A percentile compares a stretch with the other conserved stretches of the same genome.
Conservation (phyloP, 225 moss, liverwort and hornwort genomes). For the Marchantia polymorpha region DNA sequence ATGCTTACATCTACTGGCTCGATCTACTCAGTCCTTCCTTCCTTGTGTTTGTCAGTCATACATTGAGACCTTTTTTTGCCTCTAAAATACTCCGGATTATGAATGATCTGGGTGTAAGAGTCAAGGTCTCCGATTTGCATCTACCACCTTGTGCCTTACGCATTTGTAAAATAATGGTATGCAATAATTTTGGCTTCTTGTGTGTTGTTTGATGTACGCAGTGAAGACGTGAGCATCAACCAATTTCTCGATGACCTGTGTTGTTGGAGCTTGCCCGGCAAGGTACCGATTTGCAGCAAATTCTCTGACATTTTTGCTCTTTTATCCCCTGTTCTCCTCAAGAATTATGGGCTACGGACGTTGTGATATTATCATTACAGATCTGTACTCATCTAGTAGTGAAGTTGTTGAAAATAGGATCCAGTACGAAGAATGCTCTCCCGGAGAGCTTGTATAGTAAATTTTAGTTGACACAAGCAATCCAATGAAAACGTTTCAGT, state of each 20-base stretch:
- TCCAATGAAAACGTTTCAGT: not conserved
- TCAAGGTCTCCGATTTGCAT: too few relatives aligned
- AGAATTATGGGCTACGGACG: not conserved
- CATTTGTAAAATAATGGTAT: too few relatives aligned
- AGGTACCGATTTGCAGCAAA: conserved; percentile 98
- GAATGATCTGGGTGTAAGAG: too few relatives aligned
- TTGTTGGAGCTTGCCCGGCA: conserved; percentile 96
- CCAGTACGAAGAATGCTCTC: not conserved
- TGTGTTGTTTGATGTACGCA: conserved; percentile 26
- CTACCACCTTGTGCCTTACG: too few relatives aligned
- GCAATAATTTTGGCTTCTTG: too few relatives aligned
- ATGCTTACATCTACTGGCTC: too few relatives aligned
- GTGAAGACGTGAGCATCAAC: conserved; percentile 98
- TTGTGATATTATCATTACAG: not conserved
- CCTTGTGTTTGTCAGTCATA: too few relatives aligned
- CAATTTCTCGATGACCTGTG: conserved; percentile 98
- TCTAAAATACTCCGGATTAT: too few relatives aligned
- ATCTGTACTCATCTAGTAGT: not conserved
- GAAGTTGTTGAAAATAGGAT: not conserved
- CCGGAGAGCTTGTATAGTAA: conserved; percentile 17
- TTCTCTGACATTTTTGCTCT: conserved; percentile 47
- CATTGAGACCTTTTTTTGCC: too few relatives aligned
- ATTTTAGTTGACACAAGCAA: not conserved
- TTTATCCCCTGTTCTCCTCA: not conserved
- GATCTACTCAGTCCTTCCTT: too few relatives aligned